Evolutionary conservation across 2,329 filamentous ascomycete genomes (phyloP).

Genomic region (Arthroderma sp.): DNA sequence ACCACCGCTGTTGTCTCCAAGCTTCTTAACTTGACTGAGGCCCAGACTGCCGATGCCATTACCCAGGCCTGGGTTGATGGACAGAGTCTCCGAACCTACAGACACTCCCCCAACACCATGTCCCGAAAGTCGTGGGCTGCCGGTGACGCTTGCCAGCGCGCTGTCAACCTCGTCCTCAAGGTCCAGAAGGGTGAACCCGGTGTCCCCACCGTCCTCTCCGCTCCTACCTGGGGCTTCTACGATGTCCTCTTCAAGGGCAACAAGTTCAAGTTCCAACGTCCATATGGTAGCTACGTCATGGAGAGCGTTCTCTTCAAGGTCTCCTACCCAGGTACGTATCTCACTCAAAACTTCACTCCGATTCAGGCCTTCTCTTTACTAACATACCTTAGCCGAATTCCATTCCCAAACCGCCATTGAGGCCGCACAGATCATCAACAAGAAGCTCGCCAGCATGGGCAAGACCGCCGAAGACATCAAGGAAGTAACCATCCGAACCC

Average conservation of each 20-base stretch:
- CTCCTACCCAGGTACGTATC: conserved; percentile 69
- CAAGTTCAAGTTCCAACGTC: conserved; percentile 89
- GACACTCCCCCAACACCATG: conserved; percentile 98
- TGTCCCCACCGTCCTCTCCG: conserved; percentile 81
- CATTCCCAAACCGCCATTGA: conserved; percentile 98
- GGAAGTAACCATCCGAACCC: conserved; percentile 81
- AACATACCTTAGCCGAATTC: conserved; percentile 58
- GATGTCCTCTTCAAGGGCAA: conserved; percentile 95
- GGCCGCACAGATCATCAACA: conserved; percentile 76
- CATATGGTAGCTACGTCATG: conserved; percentile 98
- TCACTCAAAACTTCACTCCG: not conserved
- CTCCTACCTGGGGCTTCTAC: conserved; percentile 95
- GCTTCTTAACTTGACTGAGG: conserved; percentile 79
- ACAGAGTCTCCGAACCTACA: conserved; percentile 89
- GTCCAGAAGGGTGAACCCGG: conserved; percentile 84
- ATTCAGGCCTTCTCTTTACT: conserved; percentile 7
- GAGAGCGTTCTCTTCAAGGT: conserved; percentile 99
- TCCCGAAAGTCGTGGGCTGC: conserved; percentile 98
- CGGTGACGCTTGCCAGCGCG: conserved; percentile 91
- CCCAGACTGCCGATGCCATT: conserved; percentile 87
- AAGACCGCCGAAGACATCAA: conserved; percentile 93
- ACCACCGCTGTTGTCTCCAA: conserved; percentile 88
- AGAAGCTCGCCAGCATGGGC: conserved; percentile 67
- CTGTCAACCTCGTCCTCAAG: conserved; percentile 82
- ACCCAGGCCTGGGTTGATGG: conserved; percentile 97